These are phyloP conservation scores for Apophysomyces trapeziformis DNA, from an alignment of 371 early-diverging fungal genomes.

Conservation along the genomic window DNA sequence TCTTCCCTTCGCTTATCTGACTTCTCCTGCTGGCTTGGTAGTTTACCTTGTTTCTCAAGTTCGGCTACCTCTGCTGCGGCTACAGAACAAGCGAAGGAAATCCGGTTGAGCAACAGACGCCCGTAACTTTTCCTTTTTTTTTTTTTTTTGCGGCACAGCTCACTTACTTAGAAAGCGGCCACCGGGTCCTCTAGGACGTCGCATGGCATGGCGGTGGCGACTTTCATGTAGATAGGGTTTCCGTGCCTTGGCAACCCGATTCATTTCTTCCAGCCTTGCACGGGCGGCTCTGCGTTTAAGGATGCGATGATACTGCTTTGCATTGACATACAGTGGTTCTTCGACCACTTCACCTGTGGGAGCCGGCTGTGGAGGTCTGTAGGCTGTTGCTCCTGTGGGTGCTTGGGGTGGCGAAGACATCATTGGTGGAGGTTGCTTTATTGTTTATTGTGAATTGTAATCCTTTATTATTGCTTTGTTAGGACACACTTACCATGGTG, in stretches of 20 bases:
- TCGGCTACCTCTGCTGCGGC: slow-evolving; percentile 68
- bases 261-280: slow-evolving; percentile 63
- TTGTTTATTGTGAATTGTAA: background rate
- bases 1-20: background rate
- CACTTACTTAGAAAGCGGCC: slow-evolving; percentile 75
- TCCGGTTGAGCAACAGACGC: slow-evolving; percentile 5
- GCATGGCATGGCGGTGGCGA: slow-evolving; percentile 96
- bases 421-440: slow-evolving; percentile 8
- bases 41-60: slow-evolving; percentile 48
- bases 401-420: slow-evolving; percentile 7
- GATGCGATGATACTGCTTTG: slow-evolving; percentile 93
- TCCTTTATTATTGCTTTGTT: background rate
- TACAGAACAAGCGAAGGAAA: slow-evolving; percentile 13
- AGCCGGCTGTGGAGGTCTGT: slow-evolving; percentile 5
- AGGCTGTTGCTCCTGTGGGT: background rate
- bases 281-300: slow-evolving; percentile 83
- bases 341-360: slow-evolving; percentile 48
- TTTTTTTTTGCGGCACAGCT: background rate
- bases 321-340: slow-evolving; percentile 88
- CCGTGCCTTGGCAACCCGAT: slow-evolving; percentile 55
- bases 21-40: slow-evolving; percentile 18
- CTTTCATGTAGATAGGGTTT: slow-evolving; percentile 95
- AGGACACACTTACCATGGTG: background rate
- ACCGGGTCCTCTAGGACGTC: slow-evolving; percentile 91
- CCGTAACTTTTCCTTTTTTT: too few relatives aligned